Evolutionary conservation across 2,329 filamentous ascomycete species (phyloP), one percentile per base, ranked within the genome.

Genomic region (Exophiala alcalophila): DNA sequence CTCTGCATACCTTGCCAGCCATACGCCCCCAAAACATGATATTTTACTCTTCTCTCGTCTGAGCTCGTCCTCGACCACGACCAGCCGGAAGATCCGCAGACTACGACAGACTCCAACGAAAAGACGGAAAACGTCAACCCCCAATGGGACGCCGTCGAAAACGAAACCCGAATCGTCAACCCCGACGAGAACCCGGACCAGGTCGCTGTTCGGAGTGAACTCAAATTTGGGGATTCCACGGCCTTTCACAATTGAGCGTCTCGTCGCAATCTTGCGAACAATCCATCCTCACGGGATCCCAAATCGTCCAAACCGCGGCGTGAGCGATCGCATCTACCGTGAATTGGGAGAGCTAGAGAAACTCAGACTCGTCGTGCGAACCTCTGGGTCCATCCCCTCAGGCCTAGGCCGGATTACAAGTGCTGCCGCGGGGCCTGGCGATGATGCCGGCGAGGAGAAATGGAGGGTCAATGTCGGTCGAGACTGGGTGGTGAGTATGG

Each of bases 11-110:
- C 58, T 73, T 12, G 69, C 70, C 34, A 70, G 68, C 8, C 65
- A 71, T 52, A 72, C 62, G 18, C 68, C 66, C 1, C 65, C 66
- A 36, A 62, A 69, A 25, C 61, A 71, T 9, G 70, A 73, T 53
- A 70, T 68, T 5, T 65, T 70, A 41, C 69, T 73, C 47, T 73
- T 73, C 56, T 72, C 69, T 6, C 71, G 71, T 52, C 66, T 70
- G 39, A 69, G 69, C 10, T 66, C 66, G 5, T 65, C 66, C 1
- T 67, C 65, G 0, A 53, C 64, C 26, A 68, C 65, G 19, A 64
- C 63, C 5, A 59, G 66, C 30, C 68, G 66, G 44, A 71, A 70
- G 49, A 67, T 67, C 29, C 47, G 41, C 23, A 43, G 67, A 66
- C 47, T 59, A 63, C 37, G 61, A 27, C 47, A 54, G 21, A 55